Evolutionary conservation across 768 basidiomycete species (phyloP).

Genomic region (Russula ochroleuca): DNA sequence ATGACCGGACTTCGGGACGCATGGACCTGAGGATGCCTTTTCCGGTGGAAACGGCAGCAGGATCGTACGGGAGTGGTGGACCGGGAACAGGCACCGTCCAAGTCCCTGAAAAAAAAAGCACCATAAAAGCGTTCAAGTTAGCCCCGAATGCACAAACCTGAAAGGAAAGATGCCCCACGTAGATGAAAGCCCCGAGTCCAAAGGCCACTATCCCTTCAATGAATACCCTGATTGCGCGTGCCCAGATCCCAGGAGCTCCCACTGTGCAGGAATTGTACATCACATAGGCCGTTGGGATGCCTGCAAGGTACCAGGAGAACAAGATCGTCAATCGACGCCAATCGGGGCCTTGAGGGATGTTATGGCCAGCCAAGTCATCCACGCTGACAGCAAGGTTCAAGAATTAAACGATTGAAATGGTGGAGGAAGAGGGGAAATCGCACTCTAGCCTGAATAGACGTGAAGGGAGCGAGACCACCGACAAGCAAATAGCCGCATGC

Average conservation of each 20-base stretch:
- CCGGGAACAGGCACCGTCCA: slow-evolving; percentile 9
- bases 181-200: slow-evolving; percentile 8
- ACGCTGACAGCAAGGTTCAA: not conserved
- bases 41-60: slow-evolving; percentile 1
- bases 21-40: not conserved
- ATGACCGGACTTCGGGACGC: not conserved
- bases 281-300: not conserved
- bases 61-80: not conserved
- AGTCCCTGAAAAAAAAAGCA: not conserved
- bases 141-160: not conserved
- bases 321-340: slow-evolving; percentile 8
- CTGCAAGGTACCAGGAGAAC: slow-evolving; percentile 14
- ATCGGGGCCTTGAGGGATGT: slow-evolving; percentile 5
- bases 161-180: slow-evolving; percentile 1
- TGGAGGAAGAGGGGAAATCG: not conserved
- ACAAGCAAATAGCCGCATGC: slow-evolving; percentile 14
- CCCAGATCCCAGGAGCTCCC: slow-evolving; percentile 18
- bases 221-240: slow-evolving; percentile 9
- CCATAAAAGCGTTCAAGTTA: not conserved
- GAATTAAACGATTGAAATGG: not conserved
- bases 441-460: slow-evolving; percentile 13
- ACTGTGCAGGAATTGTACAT: not conserved
- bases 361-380: not conserved
- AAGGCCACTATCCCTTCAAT: slow-evolving; percentile 21
- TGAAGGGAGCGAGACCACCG: slow-evolving; percentile 19